Base-by-base conservation (phyloP, 768 basidiomycete genomes). In the Lactarius sp. region DNA sequence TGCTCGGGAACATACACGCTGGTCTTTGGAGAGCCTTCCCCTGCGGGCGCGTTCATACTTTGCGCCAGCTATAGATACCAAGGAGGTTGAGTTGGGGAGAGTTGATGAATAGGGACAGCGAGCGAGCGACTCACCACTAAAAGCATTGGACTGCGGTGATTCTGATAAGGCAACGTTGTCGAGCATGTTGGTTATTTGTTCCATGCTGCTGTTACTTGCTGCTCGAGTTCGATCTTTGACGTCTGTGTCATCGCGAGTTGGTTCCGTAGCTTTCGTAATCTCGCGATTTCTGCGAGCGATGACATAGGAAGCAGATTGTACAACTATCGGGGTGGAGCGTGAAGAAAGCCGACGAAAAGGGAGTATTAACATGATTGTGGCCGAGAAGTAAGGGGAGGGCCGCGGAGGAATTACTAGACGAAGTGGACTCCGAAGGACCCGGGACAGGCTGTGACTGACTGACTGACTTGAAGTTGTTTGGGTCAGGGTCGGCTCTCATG, bases 1-100 rank as follows among this genome's bases (percentile, higher is more conserved):
- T 16, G 27, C 54, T 41, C 16, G 52, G 46, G 16, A 55, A 42
- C 39, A 54, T 56, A 51, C 47, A 22, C 66, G 66, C 64, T 72
- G 74, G 37, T 64, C 55, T 62, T 69, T 63, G 6, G 65, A 61
- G 36, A 55, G 69, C 50, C 51, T 68, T 47, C 59, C 65, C 13
- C 13, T 60, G 34, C 64, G 53, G 34, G 33, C 46, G 27, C 65
- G 65, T 37, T 64, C 65, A 37, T 20, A 65, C 49, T 56, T 66
- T 37, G 63, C 14, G 20, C 63, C 58, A 37, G 49, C 62, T 59
- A 50, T 20, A 22, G 31, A 27, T 3, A 31, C n/a, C 16, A 53
- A 33, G 39, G 41, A 36, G 13, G 20, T 6, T 54, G 52, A 55
- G 53, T 51, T 27, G n/a, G 22, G 27, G 14, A 36, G 41, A 46